These are phyloP conservation scores for Amanita pallidorosea DNA, from an alignment of 768 basidiomycete species.

Conservation along the genomic window DNA sequence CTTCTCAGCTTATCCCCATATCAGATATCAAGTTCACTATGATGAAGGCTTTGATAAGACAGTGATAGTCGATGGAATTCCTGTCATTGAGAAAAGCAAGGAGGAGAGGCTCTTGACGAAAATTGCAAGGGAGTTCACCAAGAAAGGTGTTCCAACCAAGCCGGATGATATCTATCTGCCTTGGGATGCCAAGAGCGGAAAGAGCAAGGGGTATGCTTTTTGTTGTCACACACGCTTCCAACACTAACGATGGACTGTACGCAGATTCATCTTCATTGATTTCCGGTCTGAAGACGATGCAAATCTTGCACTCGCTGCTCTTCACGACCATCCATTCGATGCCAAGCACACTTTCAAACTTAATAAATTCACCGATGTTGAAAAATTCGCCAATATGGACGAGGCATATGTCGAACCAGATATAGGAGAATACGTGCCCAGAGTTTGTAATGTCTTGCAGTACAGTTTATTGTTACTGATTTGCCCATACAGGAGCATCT, in stretches of 20 bases:
- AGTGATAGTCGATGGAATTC: slow-evolving; percentile 87
- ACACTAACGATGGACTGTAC: neutral
- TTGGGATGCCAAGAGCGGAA: slow-evolving; percentile 72
- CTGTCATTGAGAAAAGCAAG: slow-evolving; percentile 80
- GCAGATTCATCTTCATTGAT: slow-evolving; percentile 78
- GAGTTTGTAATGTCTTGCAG: slow-evolving; percentile 32
- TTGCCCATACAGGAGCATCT: slow-evolving; percentile 74
- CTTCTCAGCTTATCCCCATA: slow-evolving; percentile 4
- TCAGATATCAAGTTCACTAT: slow-evolving; percentile 76
- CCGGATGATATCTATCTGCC: slow-evolving; percentile 77
- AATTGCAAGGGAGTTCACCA: slow-evolving; percentile 74
- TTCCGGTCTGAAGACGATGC: slow-evolving; percentile 65
- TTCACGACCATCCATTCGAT: slow-evolving; percentile 81
- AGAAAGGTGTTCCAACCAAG: slow-evolving; percentile 70
- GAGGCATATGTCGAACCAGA: slow-evolving; percentile 73
- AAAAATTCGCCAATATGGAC: slow-evolving; percentile 66
- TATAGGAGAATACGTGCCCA: slow-evolving; percentile 60
- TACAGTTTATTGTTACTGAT: neutral
- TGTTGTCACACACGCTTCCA: neutral
- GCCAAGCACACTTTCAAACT: slow-evolving; percentile 75
- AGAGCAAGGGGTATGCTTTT: slow-evolving; percentile 79
- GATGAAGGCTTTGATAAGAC: slow-evolving; percentile 87
- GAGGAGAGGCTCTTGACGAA: slow-evolving; percentile 72
- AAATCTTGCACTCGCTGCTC: slow-evolving; percentile 46
- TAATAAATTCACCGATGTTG: slow-evolving; percentile 86